Evolutionary conservation across 1,284 basidiomycete species (phyloP), one percentile per base, ranked within the genome.

Genomic region (Cryptococcus sp.): DNA sequence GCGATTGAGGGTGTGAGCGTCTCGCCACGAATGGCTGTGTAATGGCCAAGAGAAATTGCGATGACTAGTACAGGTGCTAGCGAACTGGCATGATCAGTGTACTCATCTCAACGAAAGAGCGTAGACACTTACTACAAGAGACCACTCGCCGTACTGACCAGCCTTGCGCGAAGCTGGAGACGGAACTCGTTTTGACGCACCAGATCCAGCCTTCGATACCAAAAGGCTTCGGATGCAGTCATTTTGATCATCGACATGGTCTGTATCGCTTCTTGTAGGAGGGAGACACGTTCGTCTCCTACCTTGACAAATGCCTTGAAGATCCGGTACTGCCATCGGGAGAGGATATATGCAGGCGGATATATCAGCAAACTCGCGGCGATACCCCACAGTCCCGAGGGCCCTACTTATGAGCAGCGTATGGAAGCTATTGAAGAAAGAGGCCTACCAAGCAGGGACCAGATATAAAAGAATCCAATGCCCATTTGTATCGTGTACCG

Each of bases 171-270:
- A 59, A 83, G 83, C 70, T 89, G 85, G 64, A 83, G 87, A 59
- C 82, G 83, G 22, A 91, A 78, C 66, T 91, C 89, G 58, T 82
- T 83, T 39, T 81, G 82, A 22, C 89, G 80, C 48, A 91, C 78
- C 49, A 81, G 82, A 52, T 87, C 73, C 7, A 93, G 85, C n/a
- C 81, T 78, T 32, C 79, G 78, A 72, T 91, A 90, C 67, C 93
- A 93, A 66, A 83, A 88, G 21, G 85, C 82, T 73, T 94, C 91
- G 84, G 88, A 91, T 14, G 88, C 88, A 87, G 91, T 91, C 74
- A 91, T 91, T 78, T 94, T 93, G 65, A 93, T 82, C 88, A 92
- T 91, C n/a, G 89, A 81, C 56, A 94, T 91, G 1, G 82, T 87
- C 44, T 87, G 87, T 13, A 94, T 76, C 51, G 90, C 83, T 82